Evolutionary conservation across 257 asterid genomes (phyloP).

Genomic region (Echites panduratus): DNA sequence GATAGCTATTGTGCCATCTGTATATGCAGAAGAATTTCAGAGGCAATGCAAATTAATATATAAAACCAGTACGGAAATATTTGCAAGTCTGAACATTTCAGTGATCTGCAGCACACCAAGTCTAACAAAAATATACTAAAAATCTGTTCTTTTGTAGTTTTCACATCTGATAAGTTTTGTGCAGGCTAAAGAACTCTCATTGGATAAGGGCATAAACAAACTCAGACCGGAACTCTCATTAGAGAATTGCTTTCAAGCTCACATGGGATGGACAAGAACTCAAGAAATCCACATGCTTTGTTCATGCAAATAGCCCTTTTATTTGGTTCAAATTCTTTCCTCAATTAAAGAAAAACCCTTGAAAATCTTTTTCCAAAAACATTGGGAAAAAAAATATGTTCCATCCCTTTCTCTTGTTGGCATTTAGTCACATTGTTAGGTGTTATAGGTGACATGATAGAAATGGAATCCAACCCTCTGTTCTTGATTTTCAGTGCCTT

Average conservation of each 20-base stretch:
- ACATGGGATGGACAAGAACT: not conserved
- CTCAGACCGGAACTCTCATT: not conserved
- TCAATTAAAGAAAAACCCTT: no score
- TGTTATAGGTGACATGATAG: no score
- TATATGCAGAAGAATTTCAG: not conserved
- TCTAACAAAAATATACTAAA: not conserved
- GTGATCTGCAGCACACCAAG: not conserved
- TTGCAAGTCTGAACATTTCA: not conserved
- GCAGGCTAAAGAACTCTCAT: not conserved
- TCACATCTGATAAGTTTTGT: no score
- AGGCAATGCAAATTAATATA: not conserved
- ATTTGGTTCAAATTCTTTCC: no score
- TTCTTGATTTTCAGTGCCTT: not conserved
- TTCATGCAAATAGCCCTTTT: no score
- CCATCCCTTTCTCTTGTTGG: no score
- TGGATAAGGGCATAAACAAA: not conserved
- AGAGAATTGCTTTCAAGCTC: not conserved
- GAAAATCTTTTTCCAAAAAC: no score
- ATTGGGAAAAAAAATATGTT: no score
- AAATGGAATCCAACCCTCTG: no score
- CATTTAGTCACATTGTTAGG: no score
- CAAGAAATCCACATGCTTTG: no score
- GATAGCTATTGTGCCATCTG: not conserved
- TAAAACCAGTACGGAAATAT: not conserved
- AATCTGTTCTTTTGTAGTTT: not conserved